Conservation (phyloP, 176 grass and related monocot species). For the Poa pratensis region DNA sequence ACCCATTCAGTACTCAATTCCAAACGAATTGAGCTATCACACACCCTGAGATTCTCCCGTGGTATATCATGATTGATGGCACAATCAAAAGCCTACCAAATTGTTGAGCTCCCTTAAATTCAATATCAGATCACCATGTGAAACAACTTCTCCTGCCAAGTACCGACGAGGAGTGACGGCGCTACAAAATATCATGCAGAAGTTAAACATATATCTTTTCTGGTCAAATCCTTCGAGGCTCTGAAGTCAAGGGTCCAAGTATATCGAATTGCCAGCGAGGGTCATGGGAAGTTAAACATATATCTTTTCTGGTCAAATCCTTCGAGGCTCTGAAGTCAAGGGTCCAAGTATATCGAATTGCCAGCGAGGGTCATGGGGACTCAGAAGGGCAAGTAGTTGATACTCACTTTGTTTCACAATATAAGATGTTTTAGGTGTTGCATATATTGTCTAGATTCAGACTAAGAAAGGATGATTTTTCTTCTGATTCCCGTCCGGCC, state of each 20-base stretch:
- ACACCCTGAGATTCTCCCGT: not conserved
- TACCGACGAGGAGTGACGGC: constrained; percentile 19
- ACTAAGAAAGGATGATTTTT: too few relatives aligned
- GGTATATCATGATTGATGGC: not conserved
- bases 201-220: constrained; percentile 42
- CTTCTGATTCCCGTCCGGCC: too few relatives aligned
- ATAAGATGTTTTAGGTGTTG: too few relatives aligned
- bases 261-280: constrained; percentile 20
- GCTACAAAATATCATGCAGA: not conserved
- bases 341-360: too few relatives aligned
- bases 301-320: too few relatives aligned
- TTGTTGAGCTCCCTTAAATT: constrained; percentile 4
- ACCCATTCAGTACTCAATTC: not conserved
- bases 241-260: constrained; percentile 28
- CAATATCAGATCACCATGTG: not conserved
- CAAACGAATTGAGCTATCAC: not conserved
- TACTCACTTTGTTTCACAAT: too few relatives aligned
- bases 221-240: constrained; percentile 32
- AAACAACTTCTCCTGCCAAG: constrained; percentile 14
- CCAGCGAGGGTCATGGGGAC: too few relatives aligned
- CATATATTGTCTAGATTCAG: too few relatives aligned
- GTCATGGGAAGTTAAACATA: too few relatives aligned
- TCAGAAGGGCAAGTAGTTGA: too few relatives aligned
- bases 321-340: too few relatives aligned
- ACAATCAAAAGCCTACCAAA: constrained; percentile 12